Conservation (phyloP, 208 protist species). For the Novymonas esmeraldas region DNA sequence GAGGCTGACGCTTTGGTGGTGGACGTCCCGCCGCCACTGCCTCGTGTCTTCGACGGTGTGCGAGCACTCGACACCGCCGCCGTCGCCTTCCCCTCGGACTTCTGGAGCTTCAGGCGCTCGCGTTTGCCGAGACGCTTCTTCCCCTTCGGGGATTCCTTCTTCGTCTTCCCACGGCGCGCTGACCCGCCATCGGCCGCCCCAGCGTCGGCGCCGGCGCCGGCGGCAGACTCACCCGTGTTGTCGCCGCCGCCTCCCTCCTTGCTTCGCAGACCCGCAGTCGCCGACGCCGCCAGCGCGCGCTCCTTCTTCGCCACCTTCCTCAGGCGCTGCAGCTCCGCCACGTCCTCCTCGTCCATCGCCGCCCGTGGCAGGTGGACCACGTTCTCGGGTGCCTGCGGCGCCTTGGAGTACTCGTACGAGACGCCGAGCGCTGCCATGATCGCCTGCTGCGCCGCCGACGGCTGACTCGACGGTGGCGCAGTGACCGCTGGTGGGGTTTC, state of each 20-base stretch:
- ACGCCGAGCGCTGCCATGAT: conserved; percentile 47
- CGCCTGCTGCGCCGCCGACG: conserved; percentile 21
- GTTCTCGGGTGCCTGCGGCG: conserved; percentile 16
- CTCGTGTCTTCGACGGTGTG: no score
- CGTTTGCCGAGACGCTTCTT: conserved; percentile 36
- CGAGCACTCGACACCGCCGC: no score
- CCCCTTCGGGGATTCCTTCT: conserved; percentile 8
- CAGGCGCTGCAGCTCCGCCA: conserved; percentile 36
- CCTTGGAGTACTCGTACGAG: conserved; percentile 53
- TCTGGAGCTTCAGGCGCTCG: conserved; percentile 25
- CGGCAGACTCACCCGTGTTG: not conserved
- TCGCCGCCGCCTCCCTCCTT: not conserved
- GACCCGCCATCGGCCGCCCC: not conserved
- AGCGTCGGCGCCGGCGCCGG: not conserved
- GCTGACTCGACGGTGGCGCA: not conserved
- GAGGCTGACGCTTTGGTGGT: not conserved
- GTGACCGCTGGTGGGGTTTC: no score
- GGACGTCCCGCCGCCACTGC: not conserved
- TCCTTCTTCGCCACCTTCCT: conserved; percentile 58
- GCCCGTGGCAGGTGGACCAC: conserved; percentile 21
- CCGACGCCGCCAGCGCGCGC: conserved; percentile 16
- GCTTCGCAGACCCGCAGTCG: not conserved
- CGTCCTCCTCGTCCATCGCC: conserved; percentile 47
- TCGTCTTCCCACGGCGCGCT: not conserved
- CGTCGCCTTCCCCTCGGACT: conserved; percentile 8